Conservation (phyloP, 2,329 filamentous ascomycete species). For the Chaetoscypha palmicola region DNA sequence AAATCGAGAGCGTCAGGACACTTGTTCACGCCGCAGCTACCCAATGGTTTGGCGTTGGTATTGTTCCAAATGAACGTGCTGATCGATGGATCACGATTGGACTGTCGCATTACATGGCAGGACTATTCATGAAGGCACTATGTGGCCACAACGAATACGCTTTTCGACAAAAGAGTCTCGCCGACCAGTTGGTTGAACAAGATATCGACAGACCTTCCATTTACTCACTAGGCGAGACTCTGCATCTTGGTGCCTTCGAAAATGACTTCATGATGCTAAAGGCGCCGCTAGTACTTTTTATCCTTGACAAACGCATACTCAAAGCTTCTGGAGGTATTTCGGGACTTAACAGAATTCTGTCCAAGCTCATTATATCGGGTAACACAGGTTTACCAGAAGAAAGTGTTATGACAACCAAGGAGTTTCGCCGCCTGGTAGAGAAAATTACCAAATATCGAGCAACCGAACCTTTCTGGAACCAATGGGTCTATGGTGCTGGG, state of each 20-base stretch:
- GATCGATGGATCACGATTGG: constrained; percentile 89
- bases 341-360: constrained; percentile 75
- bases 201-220: constrained; percentile 80
- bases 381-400: constrained; percentile 72
- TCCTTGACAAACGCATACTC: constrained; percentile 81
- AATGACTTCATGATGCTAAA: constrained; percentile 87
- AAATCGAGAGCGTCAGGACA: constrained; percentile 72
- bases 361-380: constrained; percentile 76
- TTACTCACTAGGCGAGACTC: constrained; percentile 66
- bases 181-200: constrained; percentile 73
- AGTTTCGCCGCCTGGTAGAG: constrained; percentile 79
- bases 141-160: constrained; percentile 94
- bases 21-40: constrained; percentile 79
- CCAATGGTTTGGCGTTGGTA: constrained; percentile 92
- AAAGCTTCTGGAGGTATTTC: constrained; percentile 74
- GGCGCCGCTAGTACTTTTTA: constrained; percentile 83
- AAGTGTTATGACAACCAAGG: constrained; percentile 61
- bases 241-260: constrained; percentile 79
- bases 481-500: constrained; percentile 85
- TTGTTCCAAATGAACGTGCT: constrained; percentile 71
- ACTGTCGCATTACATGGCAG: constrained; percentile 90
- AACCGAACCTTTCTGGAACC: constrained; percentile 83
- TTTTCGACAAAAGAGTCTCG: constrained; percentile 78
- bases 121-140: constrained; percentile 81
- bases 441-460: constrained; percentile 74